Base-by-base conservation (phyloP, 148 eudicot genomes). In the Rhododendron molle region DNA sequence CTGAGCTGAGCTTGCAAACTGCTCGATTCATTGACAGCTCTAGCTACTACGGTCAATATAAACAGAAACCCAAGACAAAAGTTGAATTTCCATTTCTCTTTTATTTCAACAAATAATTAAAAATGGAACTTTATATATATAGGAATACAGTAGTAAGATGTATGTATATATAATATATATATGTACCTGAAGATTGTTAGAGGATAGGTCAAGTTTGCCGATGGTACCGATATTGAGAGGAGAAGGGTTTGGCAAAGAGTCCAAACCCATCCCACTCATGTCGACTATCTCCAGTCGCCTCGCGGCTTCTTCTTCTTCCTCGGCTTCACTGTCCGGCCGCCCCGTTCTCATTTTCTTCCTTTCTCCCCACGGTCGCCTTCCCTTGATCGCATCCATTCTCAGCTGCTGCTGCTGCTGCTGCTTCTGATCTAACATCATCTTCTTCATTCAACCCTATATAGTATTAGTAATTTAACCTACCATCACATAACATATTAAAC, bases 161-260 rank as follows among this genome's bases (percentile, higher is more conserved):
- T 14, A 14, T 12, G 3, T 50, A 11, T 47, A 2, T 10, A 12
- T n/a, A n/a, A n/a, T n/a, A n/a, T n/a, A 3, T 16, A 5, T 54
- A 18, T 15, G 0, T 91, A 91, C 95, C 98, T 92, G 90, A 52
- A 95, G 92, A 84, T 95, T 89, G 83, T 95, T 95, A 67, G 92
- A 93, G 90, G 98, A 95, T 85, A 95, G 89, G 80, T 95, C 91
- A 78, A 95, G 91, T 78, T 95, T 95, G 91, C 94, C 93, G 67
- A 95, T 91, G n/a, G 89, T 82, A 20, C 89, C 93, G 20, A 95
- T 78, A 88, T 91, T 95, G 69, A 93, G 85, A 62, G 84, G 83
- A 62, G 84, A 69, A 81, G 93, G 91, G 81, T 84, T 90, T 9
- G 95, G 96, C 50, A 95, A 89, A 82, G 85, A 69, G 5, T 92